A percentile compares a stretch with the other conserved stretches of the same genome.
These are phyloP conservation scores for Botryotinia globosa DNA, from an alignment of 2,329 filamentous ascomycete genomes.

Conservation along the genomic window DNA sequence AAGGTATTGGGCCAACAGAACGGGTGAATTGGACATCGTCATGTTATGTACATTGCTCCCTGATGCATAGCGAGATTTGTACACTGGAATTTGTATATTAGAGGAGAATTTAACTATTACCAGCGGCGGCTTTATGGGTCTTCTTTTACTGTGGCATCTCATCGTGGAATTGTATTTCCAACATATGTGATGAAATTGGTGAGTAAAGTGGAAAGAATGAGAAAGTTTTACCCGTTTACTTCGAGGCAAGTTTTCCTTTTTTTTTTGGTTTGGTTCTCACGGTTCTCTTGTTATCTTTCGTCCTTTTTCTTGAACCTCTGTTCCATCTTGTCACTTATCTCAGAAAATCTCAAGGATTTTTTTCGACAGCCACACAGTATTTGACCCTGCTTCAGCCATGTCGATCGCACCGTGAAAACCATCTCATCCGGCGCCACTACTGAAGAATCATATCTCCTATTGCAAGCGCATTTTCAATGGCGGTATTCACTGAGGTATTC, in stretches of 20 bases:
- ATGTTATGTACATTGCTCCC: neutral
- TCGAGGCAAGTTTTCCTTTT: neutral
- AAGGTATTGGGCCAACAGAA: conserved; percentile 1
- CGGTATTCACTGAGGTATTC: neutral
- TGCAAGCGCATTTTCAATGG: neutral
- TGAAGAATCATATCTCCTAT: neutral
- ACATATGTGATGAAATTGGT: neutral
- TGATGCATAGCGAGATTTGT: neutral
- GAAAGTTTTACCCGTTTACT: neutral
- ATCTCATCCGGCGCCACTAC: neutral
- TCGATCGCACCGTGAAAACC: neutral
- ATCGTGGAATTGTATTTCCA: neutral
- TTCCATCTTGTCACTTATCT: neutral
- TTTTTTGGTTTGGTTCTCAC: neutral
- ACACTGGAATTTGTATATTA: neutral
- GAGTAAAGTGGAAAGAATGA: neutral
- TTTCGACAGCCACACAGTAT: neutral
- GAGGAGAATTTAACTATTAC: neutral
- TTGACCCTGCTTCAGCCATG: neutral
- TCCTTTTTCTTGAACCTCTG: no score
- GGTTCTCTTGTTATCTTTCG: neutral
- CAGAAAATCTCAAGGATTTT: neutral
- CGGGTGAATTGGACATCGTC: neutral
- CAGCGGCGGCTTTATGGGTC: neutral
- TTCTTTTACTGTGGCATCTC: neutral